phyloP scores from a whole-genome alignment of 768 basidiomycete genomes.

The Boletus rex-veris region DNA sequence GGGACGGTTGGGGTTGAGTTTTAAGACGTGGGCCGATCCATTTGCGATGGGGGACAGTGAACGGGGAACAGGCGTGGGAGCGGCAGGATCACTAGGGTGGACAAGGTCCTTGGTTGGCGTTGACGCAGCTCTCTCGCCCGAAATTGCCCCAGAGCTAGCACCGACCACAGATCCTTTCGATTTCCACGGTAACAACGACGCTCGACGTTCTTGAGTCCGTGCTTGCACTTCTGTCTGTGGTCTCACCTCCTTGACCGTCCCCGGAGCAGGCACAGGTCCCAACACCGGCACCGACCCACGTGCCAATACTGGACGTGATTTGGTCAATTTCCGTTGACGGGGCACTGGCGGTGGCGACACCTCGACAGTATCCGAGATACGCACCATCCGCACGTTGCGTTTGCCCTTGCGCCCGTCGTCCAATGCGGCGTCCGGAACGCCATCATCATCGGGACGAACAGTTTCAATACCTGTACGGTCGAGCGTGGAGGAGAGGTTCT shows the following conservation, averaged over 20 bases:
- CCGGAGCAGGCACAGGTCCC: neutral
- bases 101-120: neutral
- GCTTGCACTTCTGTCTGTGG: neutral
- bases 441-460: neutral
- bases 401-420: slow-evolving; percentile 5
- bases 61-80: neutral
- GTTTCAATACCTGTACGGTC: slow-evolving; percentile 18
- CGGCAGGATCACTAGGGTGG: neutral
- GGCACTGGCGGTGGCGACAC: slow-evolving; percentile 13
- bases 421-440: neutral
- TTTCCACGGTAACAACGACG: slow-evolving; percentile 23
- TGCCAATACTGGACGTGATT: slow-evolving; percentile 8
- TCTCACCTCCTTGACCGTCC: neutral
- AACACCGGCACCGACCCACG: neutral
- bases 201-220: slow-evolving; percentile 11
- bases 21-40: neutral
- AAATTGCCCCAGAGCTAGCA: neutral
- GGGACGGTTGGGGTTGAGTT: neutral
- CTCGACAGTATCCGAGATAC: slow-evolving; percentile 25
- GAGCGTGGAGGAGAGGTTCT: slow-evolving; percentile 20
- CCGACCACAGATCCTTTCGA: slow-evolving; percentile 6
- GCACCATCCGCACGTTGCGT: slow-evolving; percentile 24
- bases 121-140: neutral
- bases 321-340: slow-evolving; percentile 24
- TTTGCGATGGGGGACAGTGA: neutral